Base-by-base conservation (phyloP, 2,329 filamentous ascomycete species). In the Paecilomyces variotii region DNA sequence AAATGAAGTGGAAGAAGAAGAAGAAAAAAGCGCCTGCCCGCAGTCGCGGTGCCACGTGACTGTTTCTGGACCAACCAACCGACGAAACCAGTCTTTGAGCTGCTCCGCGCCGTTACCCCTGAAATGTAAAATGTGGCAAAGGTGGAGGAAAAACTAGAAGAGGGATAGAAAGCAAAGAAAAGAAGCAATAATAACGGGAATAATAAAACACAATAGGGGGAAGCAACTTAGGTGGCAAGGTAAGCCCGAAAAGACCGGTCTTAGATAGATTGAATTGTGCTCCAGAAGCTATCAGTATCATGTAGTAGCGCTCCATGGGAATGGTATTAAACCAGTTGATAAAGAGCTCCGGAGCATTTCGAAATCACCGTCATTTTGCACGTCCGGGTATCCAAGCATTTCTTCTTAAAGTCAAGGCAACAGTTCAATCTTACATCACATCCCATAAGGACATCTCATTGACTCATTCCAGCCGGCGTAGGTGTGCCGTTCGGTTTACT, bases 401-500 rank as follows among this genome's bases (percentile, higher is more conserved):
- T 52, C 19, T 26, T 10, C 24, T 52, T 10, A 52, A 52, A 26
- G n/a, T 26, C 25, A 52, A 52, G 19, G 3, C 25, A 12, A 27
- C 25, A 26, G 25, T 26, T 19, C n/a, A 14, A 52, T 28, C 50
- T 26, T 52, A 26, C 24, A 26, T 26, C 50, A 9, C 3, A 52
- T 52, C 50, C 19, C 19, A 19, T 19, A 19, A 24, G 19, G 39
- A 14, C 24, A 26, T 28, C 7, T 52, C 25, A 56, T 14, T 27
- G 49, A 26, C 12, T 12, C 45, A 14, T 45, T 61, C 57, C 59
- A 49, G 58, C 52, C 10, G 56, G 52, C 10, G 55, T 58, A 34
- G 61, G 58, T 30, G 62, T 61, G 12, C 57, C 57, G 49, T 57
- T 64, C 30, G 56, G 60, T 39, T 58, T 71, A 60, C 63, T 69